These are phyloP conservation scores for Calycina herbarum DNA, from an alignment of 2,329 filamentous ascomycete species.

Conservation along the genomic window DNA sequence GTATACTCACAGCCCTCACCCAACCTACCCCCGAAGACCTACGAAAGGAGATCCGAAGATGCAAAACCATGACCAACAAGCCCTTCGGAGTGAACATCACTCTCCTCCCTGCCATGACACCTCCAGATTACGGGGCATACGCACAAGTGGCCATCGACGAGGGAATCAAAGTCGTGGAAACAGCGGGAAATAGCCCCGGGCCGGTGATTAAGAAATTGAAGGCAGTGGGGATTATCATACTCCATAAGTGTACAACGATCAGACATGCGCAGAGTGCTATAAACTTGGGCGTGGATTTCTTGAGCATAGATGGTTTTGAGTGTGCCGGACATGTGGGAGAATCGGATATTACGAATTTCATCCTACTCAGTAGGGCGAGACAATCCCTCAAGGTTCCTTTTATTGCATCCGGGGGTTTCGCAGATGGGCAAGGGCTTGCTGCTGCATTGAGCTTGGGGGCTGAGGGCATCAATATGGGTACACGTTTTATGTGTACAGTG, in stretches of 20 bases:
- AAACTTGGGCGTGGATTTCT: constrained; percentile 93
- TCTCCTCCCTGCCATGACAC: constrained; percentile 82
- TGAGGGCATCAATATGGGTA: constrained; percentile 97
- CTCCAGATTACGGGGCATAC: constrained; percentile 90
- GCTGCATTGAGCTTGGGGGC: constrained; percentile 88
- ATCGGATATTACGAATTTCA: constrained; percentile 86
- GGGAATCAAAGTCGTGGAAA: constrained; percentile 88
- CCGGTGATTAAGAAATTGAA: constrained; percentile 90
- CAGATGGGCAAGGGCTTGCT: constrained; percentile 88
- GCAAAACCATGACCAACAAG: constrained; percentile 72
- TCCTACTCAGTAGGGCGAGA: constrained; percentile 79
- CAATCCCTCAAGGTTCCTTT: constrained; percentile 86
- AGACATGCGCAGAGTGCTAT: constrained; percentile 87
- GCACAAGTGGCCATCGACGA: constrained; percentile 92
- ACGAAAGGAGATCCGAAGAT: constrained; percentile 88
- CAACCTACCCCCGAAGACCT: constrained; percentile 91
- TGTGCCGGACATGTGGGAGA: constrained; percentile 90
- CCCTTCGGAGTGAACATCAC: constrained; percentile 96
- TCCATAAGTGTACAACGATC: constrained; percentile 98
- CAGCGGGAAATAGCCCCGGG: constrained; percentile 85
- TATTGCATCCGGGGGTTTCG: constrained; percentile 94
- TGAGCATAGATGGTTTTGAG: constrained; percentile 97
- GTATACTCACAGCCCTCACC: constrained; percentile 84
- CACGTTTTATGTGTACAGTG: constrained; percentile 93
- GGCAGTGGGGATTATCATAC: constrained; percentile 70